Percentiles rank a stretch among this genome's conserved stretches.
These are phyloP conservation scores for Mucor racemosus DNA, from an alignment of 371 early-diverging fungal species.

Conservation along the genomic window DNA sequence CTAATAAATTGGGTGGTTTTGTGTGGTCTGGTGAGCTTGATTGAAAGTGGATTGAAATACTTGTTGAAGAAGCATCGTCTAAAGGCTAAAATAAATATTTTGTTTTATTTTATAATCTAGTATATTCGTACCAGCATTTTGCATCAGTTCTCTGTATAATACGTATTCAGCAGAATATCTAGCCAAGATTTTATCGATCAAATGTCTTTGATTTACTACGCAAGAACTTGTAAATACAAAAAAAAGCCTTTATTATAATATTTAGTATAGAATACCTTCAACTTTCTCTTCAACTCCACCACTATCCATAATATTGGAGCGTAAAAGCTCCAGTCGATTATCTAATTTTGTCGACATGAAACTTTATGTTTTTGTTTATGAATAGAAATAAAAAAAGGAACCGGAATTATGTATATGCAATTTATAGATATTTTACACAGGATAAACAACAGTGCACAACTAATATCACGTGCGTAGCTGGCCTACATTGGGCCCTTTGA, in stretches of 20 bases:
- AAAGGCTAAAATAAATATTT: not conserved
- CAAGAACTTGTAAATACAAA: not conserved
- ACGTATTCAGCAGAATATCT: constrained; percentile 83
- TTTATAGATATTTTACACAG: no score
- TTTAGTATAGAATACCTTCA: constrained; percentile 46
- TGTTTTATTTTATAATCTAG: no score
- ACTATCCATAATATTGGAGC: constrained; percentile 50
- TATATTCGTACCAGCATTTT: constrained; percentile 44
- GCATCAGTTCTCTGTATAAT: constrained; percentile 79
- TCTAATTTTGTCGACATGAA: constrained; percentile 12
- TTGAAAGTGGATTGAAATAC: constrained; percentile 63
- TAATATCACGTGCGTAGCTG: no score
- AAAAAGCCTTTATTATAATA: no score
- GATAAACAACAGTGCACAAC: no score
- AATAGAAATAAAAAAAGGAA: no score
- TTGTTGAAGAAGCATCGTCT: constrained; percentile 70
- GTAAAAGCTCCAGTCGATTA: constrained; percentile 36
- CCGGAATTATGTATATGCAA: no score
- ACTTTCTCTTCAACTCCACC: constrained; percentile 64
- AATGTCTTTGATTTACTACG: constrained; percentile 86
- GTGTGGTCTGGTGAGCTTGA: constrained; percentile 42
- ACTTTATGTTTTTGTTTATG: not conserved
- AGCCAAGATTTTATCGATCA: constrained; percentile 93
- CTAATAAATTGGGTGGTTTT: constrained; percentile 49
- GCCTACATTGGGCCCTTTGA: no score